Evolutionary conservation across 78 protist genomes (phyloP).

Genomic region (Parvularia atlantis): DNA sequence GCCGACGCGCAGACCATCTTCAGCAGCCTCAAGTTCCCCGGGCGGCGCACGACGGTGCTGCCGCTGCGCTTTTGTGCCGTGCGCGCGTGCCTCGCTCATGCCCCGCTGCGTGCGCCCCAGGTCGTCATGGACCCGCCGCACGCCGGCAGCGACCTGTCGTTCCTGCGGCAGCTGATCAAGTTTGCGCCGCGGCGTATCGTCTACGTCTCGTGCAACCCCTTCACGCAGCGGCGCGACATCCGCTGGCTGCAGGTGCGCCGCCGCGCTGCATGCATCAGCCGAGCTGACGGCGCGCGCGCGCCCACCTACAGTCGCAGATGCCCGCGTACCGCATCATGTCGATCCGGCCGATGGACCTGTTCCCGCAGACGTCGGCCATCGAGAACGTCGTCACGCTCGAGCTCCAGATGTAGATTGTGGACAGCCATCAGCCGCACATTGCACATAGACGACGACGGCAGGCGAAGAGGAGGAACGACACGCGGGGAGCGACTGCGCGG

Average conservation of each 20-base stretch:
- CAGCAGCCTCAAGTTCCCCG: no score
- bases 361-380: neutral
- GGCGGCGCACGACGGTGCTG: no score
- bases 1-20: no score
- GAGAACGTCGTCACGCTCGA: neutral
- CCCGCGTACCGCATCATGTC: neutral
- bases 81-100: neutral
- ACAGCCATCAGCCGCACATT: no score
- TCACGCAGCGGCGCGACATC: neutral
- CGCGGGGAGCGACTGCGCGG: no score
- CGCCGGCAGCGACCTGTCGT: neutral
- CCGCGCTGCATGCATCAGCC: no score
- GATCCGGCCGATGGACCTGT: neutral
- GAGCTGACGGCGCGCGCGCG: no score
- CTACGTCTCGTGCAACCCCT: neutral
- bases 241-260: neutral
- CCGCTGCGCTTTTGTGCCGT: no score
- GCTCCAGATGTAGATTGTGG: no score
- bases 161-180: neutral
- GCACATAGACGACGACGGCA: no score
- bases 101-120: neutral
- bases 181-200: neutral
- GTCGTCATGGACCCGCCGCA: neutral
- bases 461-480: no score
- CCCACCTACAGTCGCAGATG: no score